Evolutionary conservation across 2,329 filamentous ascomycete genomes (phyloP).

Genomic region (Botrytis squamosa): DNA sequence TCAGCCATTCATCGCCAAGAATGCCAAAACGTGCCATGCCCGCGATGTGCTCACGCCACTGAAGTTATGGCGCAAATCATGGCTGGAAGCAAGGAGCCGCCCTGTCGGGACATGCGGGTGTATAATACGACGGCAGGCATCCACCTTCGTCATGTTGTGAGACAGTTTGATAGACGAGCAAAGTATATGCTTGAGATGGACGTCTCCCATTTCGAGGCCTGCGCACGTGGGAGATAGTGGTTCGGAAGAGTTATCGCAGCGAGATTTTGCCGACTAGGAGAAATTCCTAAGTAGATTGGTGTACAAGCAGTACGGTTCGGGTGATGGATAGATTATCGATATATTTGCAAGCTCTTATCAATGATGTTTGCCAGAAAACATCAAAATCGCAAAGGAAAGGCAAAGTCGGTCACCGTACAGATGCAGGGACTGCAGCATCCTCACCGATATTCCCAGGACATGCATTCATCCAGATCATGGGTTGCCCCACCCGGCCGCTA

Average conservation of each 20-base stretch:
- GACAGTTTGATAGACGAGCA: background rate
- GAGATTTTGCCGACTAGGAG: background rate
- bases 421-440: background rate
- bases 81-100: background rate
- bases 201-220: background rate
- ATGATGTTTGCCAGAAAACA: background rate
- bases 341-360: background rate
- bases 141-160: background rate
- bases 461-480: background rate
- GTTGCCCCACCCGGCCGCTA: slow-evolving; percentile 1
- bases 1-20: slow-evolving; percentile 23
- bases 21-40: slow-evolving; percentile 20
- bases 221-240: background rate
- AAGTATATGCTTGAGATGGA: background rate
- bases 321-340: background rate
- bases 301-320: background rate
- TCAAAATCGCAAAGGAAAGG: background rate
- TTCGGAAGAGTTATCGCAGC: background rate
- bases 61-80: background rate
- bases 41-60: background rate
- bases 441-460: slow-evolving; percentile 14
- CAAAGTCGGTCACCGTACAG: background rate
- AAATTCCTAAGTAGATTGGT: no score
- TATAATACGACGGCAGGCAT: no score
- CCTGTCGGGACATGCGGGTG: background rate